Conservation (phyloP, 2,329 filamentous ascomycete genomes). For the Penicillium sp. region DNA sequence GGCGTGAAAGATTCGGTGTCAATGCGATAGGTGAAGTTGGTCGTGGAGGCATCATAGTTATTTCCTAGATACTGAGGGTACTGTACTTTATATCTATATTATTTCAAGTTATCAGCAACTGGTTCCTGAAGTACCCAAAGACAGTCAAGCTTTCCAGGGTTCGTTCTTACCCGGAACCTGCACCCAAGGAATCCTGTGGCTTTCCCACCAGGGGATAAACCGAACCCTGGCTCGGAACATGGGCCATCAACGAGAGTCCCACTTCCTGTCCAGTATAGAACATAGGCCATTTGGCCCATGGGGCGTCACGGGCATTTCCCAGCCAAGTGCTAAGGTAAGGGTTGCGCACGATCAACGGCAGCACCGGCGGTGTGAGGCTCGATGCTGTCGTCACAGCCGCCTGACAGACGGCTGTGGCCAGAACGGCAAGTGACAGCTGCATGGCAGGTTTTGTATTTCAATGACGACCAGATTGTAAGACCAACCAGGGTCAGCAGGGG, state of each 20-base stretch:
- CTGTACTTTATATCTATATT: conserved; percentile 55
- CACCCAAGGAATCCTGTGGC: conserved; percentile 61
- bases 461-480: background rate
- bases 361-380: conserved; percentile 60
- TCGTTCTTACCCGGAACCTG: conserved; percentile 38
- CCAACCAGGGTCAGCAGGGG: conserved; percentile 3
- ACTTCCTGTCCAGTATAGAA: conserved; percentile 74
- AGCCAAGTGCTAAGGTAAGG: conserved; percentile 79
- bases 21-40: conserved; percentile 66
- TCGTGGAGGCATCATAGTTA: conserved; percentile 68
- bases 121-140: background rate
- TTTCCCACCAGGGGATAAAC: conserved; percentile 66
- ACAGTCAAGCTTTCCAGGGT: background rate
- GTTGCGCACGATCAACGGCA: conserved; percentile 72
- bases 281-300: conserved; percentile 84
- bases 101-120: conserved; percentile 1
- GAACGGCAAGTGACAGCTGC: conserved; percentile 32
- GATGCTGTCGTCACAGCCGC: conserved; percentile 49
- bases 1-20: conserved; percentile 44
- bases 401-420: conserved; percentile 40
- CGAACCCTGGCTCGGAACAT: conserved; percentile 58
- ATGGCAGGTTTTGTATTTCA: conserved; percentile 23
- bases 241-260: conserved; percentile 63
- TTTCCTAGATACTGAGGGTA: conserved; percentile 61
- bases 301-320: conserved; percentile 67